phyloP scores from a whole-genome alignment of 2,329 filamentous ascomycete genomes.

The Chaetomium olivaceum region DNA sequence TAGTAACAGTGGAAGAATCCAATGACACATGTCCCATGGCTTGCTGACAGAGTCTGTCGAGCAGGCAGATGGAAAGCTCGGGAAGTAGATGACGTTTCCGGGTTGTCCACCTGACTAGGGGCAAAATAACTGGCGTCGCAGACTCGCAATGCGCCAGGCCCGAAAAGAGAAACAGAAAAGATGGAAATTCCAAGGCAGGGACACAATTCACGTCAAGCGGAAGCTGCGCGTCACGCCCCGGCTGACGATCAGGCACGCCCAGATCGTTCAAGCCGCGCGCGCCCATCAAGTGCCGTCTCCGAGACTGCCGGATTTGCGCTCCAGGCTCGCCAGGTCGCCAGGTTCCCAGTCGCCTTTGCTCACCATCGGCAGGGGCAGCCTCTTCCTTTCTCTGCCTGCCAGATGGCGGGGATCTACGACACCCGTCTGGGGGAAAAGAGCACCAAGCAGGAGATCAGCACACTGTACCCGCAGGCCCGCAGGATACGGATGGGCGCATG shows the following conservation, averaged over 20 bases:
- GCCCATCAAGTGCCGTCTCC: constrained; percentile 11
- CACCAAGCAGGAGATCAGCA: not conserved
- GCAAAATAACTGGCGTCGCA: not conserved
- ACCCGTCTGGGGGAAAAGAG: not conserved
- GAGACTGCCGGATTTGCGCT: constrained; percentile 17
- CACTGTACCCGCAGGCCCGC: too few relatives aligned
- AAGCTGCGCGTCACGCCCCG: not conserved
- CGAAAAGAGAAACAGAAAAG: not conserved
- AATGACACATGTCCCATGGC: constrained; percentile 20
- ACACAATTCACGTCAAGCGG: not conserved
- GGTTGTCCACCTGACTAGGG: constrained; percentile 23
- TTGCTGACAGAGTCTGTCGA: constrained; percentile 5
- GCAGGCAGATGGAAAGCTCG: constrained; percentile 18
- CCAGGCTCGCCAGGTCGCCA: not conserved
- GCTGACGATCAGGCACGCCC: constrained; percentile 19
- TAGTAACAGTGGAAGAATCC: not conserved
- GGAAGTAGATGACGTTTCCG: constrained; percentile 31
- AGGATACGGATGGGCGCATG: too few relatives aligned
- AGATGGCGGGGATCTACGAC: constrained; percentile 10
- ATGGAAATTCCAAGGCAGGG: not conserved
- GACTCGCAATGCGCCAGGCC: constrained; percentile 10
- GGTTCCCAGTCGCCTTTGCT: not conserved
- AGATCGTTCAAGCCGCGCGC: not conserved
- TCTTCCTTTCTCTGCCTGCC: not conserved
- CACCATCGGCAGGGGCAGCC: not conserved